A percentile compares a stretch with the other conserved stretches of the same genome.
Evolutionary conservation across 805 yeast genomes (phyloP).

Genomic region (Barnettozyma wickerhamii): DNA sequence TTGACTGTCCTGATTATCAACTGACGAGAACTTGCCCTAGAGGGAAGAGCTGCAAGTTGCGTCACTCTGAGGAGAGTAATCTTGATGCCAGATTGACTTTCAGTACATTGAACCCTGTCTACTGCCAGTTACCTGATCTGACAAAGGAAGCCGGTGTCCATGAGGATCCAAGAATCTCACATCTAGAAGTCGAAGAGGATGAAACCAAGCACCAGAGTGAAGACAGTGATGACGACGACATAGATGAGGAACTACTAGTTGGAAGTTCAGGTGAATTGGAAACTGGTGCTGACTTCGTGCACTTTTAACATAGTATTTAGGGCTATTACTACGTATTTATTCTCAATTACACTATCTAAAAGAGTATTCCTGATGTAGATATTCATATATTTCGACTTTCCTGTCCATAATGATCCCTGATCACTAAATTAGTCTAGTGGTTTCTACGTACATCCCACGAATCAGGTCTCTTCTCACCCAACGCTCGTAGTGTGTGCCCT

Average conservation of each 20-base stretch:
- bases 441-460: no score
- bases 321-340: background rate
- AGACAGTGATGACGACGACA: constrained; percentile 22
- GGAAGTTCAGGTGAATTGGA: constrained; percentile 12
- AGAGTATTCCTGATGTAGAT: no score
- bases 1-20: constrained; percentile 69
- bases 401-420: no score
- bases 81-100: constrained; percentile 22
- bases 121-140: constrained; percentile 21
- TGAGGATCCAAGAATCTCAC: constrained; percentile 21
- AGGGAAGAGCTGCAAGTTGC: constrained; percentile 46
- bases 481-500: constrained; percentile 6
- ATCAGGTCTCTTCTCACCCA: no score
- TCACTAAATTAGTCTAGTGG: no score
- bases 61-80: constrained; percentile 37
- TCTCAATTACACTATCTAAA: no score
- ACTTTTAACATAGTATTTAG: constrained; percentile 11
- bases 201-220: constrained; percentile 6
- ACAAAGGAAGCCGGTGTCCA: constrained; percentile 13
- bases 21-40: constrained; percentile 56
- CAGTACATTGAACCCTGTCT: constrained; percentile 16
- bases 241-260: constrained; percentile 19
- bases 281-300: constrained; percentile 25
- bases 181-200: constrained; percentile 20
- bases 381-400: no score